Conservation (phyloP, 495 filamentous ascomycete species). For the Aspergillus mulundensis region DNA sequence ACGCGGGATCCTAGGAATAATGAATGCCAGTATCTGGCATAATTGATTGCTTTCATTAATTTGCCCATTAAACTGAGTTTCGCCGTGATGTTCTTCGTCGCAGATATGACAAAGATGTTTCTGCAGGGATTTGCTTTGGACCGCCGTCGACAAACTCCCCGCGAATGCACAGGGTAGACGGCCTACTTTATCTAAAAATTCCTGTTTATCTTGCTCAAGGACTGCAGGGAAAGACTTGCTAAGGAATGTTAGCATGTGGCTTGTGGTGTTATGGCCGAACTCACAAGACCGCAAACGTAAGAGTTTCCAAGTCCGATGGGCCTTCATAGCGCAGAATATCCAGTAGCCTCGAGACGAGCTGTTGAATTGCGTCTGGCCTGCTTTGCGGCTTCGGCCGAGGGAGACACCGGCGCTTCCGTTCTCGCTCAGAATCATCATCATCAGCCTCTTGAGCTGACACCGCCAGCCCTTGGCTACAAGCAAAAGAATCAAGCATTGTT, state of each 20-base stretch:
- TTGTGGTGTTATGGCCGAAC: conserved; percentile 11
- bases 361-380: conserved; percentile 12
- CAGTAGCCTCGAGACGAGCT: conserved; percentile 20
- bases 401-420: conserved; percentile 29
- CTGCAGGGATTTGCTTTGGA: conserved; percentile 17
- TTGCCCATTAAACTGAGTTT: conserved; percentile 20
- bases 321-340: conserved; percentile 18
- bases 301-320: conserved; percentile 18
- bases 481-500: neutral
- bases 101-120: conserved; percentile 36
- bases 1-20: conserved; percentile 57
- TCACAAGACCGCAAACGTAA: conserved; percentile 30
- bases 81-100: conserved; percentile 24
- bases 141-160: conserved; percentile 20
- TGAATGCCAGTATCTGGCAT: conserved; percentile 49
- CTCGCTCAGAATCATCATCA: conserved; percentile 12
- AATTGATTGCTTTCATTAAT: conserved; percentile 38
- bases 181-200: conserved; percentile 33
- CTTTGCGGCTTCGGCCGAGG: neutral
- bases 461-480: conserved; percentile 9
- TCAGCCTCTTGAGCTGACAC: conserved; percentile 6
- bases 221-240: conserved; percentile 25
- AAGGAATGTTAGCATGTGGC: conserved; percentile 14
- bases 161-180: conserved; percentile 43
- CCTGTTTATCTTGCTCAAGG: conserved; percentile 27